phyloP scores from a whole-genome alignment of 179 eudicot genomes.

The Nepenthes alata region DNA sequence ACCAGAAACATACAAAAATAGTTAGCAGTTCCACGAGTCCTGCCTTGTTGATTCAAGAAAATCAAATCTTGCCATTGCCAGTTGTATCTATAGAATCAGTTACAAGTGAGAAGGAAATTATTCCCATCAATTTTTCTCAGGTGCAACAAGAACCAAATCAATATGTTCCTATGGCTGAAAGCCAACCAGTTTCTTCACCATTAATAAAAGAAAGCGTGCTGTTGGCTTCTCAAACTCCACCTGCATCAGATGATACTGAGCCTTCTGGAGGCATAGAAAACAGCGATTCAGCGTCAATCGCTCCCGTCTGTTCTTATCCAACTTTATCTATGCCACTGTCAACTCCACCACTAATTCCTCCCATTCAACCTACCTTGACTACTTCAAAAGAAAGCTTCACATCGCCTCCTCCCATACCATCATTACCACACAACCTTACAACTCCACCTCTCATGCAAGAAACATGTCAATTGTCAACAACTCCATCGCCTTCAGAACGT shows the following conservation, averaged over 20 bases:
- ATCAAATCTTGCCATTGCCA: slow-evolving; percentile 8
- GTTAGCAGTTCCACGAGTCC: slow-evolving; percentile 10
- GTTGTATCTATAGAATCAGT: slow-evolving; percentile 11
- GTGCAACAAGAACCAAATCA: slow-evolving; percentile 2
- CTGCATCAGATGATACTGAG: not conserved
- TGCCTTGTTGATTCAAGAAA: slow-evolving; percentile 4
- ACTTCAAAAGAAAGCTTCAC: slow-evolving; percentile 1
- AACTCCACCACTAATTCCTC: slow-evolving; percentile 15
- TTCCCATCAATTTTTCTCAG: slow-evolving; percentile 5
- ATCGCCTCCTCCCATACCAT: not conserved
- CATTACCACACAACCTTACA: slow-evolving; percentile 8
- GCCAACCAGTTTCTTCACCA: not conserved
- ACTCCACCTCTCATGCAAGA: slow-evolving; percentile 10
- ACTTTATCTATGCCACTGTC: slow-evolving; percentile 6
- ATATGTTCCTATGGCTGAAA: slow-evolving; percentile 2
- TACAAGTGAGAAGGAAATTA: slow-evolving; percentile 18
- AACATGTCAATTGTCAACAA: slow-evolving; percentile 6
- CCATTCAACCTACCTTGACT: slow-evolving; percentile 8
- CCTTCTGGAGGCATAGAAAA: slow-evolving; percentile 6
- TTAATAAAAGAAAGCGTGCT: not conserved
- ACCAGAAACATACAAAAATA: slow-evolving; percentile 9
- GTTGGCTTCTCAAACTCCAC: slow-evolving; percentile 4
- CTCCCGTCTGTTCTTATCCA: slow-evolving; percentile 2
- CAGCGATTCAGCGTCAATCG: slow-evolving; percentile 1
- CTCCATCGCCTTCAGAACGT: not conserved